Evolutionary conservation across 352 stramenopile species (phyloP).

Genomic region (Phytophthora quininea): DNA sequence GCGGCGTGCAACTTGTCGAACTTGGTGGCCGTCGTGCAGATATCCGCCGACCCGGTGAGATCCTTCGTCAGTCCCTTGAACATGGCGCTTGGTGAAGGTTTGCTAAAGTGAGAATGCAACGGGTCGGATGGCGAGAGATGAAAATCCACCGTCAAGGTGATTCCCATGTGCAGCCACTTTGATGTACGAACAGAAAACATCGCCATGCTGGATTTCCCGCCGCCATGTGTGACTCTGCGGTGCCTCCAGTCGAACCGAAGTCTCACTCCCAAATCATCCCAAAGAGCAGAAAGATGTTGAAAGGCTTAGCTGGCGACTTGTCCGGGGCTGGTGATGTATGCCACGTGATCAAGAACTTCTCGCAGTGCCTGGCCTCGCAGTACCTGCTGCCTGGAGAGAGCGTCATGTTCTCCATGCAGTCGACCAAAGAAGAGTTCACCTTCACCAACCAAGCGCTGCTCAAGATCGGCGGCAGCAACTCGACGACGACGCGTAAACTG

Average conservation of each 20-base stretch:
- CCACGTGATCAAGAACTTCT: conserved; percentile 45
- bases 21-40: conserved; percentile 46
- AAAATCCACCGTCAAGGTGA: conserved; percentile 25
- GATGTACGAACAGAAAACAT: background rate
- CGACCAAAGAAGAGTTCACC: conserved; percentile 65
- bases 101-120: conserved; percentile 28
- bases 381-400: conserved; percentile 55
- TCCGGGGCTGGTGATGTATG: conserved; percentile 63
- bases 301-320: conserved; percentile 57
- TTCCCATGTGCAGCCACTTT: background rate
- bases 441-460: conserved; percentile 73
- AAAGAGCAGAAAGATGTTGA: conserved; percentile 44
- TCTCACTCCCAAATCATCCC: background rate
- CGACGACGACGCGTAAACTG: conserved; percentile 63
- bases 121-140: background rate
- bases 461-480: conserved; percentile 40
- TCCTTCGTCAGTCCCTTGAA: conserved; percentile 59
- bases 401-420: conserved; percentile 60
- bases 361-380: conserved; percentile 34
- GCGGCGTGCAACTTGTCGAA: conserved; percentile 35
- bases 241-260: no score
- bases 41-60: conserved; percentile 55
- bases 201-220: background rate
- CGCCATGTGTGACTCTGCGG: no score
- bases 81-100: conserved; percentile 26